These are phyloP conservation scores for Albugo candida DNA, from an alignment of 352 stramenopile genomes.

Conservation along the genomic window DNA sequence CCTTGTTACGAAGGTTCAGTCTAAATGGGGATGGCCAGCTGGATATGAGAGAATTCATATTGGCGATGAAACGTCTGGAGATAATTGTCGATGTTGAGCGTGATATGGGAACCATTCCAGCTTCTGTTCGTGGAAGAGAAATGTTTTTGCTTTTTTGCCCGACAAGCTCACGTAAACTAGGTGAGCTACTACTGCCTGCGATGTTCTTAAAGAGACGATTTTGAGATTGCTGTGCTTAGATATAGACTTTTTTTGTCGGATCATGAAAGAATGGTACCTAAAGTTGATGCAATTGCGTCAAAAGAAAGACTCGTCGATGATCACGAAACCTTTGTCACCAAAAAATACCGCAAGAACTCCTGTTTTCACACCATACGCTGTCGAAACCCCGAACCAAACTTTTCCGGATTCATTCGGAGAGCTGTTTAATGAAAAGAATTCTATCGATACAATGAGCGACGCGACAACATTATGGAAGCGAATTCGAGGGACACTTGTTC, in stretches of 20 bases:
- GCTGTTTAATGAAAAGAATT: not conserved
- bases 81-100: constrained; percentile 14
- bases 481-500: constrained; percentile 22
- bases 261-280: constrained; percentile 62
- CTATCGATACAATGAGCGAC: constrained; percentile 9
- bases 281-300: constrained; percentile 30
- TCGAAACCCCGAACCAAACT: too few species aligned
- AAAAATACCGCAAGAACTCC: too few species aligned
- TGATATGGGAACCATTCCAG: not conserved
- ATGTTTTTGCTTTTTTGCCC: constrained; percentile 56
- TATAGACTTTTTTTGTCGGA: constrained; percentile 61
- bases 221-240: constrained; percentile 12
- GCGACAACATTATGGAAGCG: constrained; percentile 34
- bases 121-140: constrained; percentile 10
- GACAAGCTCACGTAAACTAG: constrained; percentile 36
- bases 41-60: constrained; percentile 51
- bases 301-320: constrained; percentile 4
- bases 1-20: constrained; percentile 48
- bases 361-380: too few species aligned
- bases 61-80: constrained; percentile 46
- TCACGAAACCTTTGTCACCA: too few species aligned
- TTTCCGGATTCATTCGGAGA: too few species aligned
- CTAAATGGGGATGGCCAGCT: constrained; percentile 56
- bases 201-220: not conserved
- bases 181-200: constrained; percentile 4